phyloP scores from a whole-genome alignment of 257 asterid genomes.

The Nicotiana paniculata region DNA sequence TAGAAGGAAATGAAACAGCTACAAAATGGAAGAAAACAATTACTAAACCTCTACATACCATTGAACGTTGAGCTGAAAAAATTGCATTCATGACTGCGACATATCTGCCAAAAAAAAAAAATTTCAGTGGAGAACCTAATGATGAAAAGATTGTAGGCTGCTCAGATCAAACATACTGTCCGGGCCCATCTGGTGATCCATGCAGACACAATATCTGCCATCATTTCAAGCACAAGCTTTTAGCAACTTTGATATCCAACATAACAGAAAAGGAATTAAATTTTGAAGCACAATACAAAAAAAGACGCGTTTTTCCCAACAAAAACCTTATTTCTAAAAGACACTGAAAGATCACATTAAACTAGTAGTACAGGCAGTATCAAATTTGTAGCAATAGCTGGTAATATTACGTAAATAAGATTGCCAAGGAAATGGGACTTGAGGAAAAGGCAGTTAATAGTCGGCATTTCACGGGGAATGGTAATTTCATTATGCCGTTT shows the following conservation, averaged over 20 bases:
- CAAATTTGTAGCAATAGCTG: not conserved
- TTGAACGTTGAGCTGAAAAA: constrained; percentile 90
- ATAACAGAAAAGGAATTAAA: not conserved
- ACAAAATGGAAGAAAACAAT: not conserved
- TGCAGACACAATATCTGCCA: constrained; percentile 90
- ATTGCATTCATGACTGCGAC: constrained; percentile 94
- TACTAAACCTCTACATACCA: constrained; percentile 38
- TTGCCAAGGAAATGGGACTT: not conserved
- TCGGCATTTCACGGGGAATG: not conserved
- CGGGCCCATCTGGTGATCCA: constrained; percentile 96
- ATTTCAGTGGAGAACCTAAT: constrained; percentile 12
- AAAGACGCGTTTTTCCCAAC: not conserved
- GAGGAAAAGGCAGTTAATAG: not conserved
- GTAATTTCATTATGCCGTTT: not conserved
- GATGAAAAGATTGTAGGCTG: not conserved
- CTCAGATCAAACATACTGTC: constrained; percentile 56
- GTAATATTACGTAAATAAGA: not conserved
- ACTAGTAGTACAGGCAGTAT: not conserved
- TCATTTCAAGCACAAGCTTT: constrained; percentile 13
- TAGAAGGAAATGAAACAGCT: not conserved
- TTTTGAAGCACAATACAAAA: not conserved
- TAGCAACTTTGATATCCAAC: constrained; percentile 10
- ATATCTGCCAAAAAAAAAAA: constrained; percentile 42
- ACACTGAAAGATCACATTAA: not conserved
- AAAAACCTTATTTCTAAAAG: not conserved